Base-by-base conservation (phyloP, 768 basidiomycete species). In the Hypsizygus marmoreus region DNA sequence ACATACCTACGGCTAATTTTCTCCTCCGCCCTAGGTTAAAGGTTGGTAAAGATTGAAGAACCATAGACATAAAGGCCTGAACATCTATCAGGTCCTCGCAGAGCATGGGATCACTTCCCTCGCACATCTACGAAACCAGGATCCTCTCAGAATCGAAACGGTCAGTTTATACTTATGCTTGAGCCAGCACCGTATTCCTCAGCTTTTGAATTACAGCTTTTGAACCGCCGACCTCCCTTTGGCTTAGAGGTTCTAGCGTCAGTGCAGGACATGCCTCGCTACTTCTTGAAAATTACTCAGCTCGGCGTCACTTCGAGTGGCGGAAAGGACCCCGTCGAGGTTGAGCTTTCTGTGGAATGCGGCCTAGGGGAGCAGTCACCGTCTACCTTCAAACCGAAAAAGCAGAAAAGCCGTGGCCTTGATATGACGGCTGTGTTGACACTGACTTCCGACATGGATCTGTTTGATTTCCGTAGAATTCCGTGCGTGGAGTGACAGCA, bases 401-500 rank as follows among this genome's bases (percentile, higher is more conserved):
- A 75, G 55, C 60, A 64, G 2, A 78, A 75, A 53, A 58, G 61
- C 43, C 62, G 69, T n/a, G 62, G 62, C 35, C 62, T 67, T 6
- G 80, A 84, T 50, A 84, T 81, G 74, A 89, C 91, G 0, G 72
- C 78, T 22, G 71, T 93, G n/a, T 64, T 92, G 32, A 84, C 86
- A 4, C 36, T 88, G 29, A 89, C 86, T 0, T 91, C 89, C 1
- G 91, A 92, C 60, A 65, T 81, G 55, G 75, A 78, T 17, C 81
- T 86, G 40, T 64, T 95, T 45, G 89, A 92, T 59, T 93, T 87
- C 60, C 82, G 91, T 23, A 79, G 88, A 16, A 88, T 88, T 33
- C 72, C 77, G 92, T 92, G 55, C 51, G 72, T 62, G 10, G 13
- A n/a, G 32, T 24, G n/a, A 25, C 44, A 20, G 12, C 35, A 37